Evolutionary conservation across 2,329 filamentous ascomycete genomes (phyloP).

Genomic region (Xylaria sp.): DNA sequence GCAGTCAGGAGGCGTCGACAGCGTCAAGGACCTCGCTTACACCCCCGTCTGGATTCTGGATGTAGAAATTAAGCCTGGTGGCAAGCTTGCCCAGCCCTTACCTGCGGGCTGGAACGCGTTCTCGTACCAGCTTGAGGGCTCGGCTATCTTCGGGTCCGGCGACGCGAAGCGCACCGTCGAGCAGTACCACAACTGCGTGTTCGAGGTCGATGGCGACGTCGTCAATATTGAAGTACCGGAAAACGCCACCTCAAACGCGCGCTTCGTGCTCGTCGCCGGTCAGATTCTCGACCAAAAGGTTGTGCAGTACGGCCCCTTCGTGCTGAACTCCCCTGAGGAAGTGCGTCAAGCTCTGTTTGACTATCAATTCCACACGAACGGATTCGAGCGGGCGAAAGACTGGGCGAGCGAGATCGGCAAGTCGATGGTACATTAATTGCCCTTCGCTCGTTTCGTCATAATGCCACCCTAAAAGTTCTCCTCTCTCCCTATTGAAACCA

Average conservation of each 20-base stretch:
- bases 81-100: constrained; percentile 77
- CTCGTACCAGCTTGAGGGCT: constrained; percentile 84
- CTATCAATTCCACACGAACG: constrained; percentile 72
- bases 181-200: constrained; percentile 89
- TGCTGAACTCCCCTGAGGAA: constrained; percentile 70
- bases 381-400: constrained; percentile 74
- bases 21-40: constrained; percentile 89
- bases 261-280: constrained; percentile 74
- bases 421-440: constrained; percentile 46
- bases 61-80: constrained; percentile 81
- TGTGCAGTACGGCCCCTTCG: constrained; percentile 78
- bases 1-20: constrained; percentile 84
- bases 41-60: constrained; percentile 98
- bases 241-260: constrained; percentile 63
- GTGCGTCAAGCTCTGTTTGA: constrained; percentile 75
- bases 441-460: background rate
- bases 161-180: constrained; percentile 64
- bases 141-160: constrained; percentile 69
- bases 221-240: constrained; percentile 77
- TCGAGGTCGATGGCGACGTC: constrained; percentile 80
- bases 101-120: constrained; percentile 91
- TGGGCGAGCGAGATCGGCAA: constrained; percentile 72
- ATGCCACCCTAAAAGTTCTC: background rate
- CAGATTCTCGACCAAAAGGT: constrained; percentile 75
- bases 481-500: background rate